A percentile compares a stretch with the other conserved stretches of the same genome.
phyloP scores from a whole-genome alignment of 495 filamentous ascomycete genomes.

The Recurvomyces mirabilis region DNA sequence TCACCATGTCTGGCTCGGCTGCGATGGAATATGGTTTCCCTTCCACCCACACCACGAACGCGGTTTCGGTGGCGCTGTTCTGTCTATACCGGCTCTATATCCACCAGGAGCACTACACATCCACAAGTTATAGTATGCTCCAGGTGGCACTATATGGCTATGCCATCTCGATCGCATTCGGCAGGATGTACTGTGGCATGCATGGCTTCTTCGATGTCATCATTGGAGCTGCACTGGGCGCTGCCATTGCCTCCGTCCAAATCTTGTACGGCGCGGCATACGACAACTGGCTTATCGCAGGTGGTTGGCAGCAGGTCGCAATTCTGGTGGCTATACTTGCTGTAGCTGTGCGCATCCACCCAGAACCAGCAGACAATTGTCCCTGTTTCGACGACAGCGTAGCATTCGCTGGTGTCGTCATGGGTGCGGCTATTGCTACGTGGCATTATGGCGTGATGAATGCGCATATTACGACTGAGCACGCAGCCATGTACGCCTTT shows the following conservation, averaged over 20 bases:
- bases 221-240: slow-evolving; percentile 64
- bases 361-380: slow-evolving; percentile 92
- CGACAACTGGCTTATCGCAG: slow-evolving; percentile 53
- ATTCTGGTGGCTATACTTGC: slow-evolving; percentile 54
- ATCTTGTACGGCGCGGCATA: slow-evolving; percentile 56
- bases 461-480: slow-evolving; percentile 33
- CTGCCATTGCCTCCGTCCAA: slow-evolving; percentile 54
- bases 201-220: slow-evolving; percentile 90
- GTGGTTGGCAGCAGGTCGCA: slow-evolving; percentile 45
- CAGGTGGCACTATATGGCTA: slow-evolving; percentile 50
- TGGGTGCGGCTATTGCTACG: slow-evolving; percentile 65
- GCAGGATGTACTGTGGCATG: slow-evolving; percentile 94
- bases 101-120: slow-evolving; percentile 47
- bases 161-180: slow-evolving; percentile 77
- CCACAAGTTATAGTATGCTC: slow-evolving; percentile 43
- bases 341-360: slow-evolving; percentile 74
- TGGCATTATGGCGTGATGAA: slow-evolving; percentile 68
- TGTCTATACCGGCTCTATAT: no score
- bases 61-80: slow-evolving; percentile 87
- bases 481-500: slow-evolving; percentile 34
- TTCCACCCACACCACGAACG: slow-evolving; percentile 93
- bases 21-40: slow-evolving; percentile 96
- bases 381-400: slow-evolving; percentile 97
- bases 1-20: slow-evolving; percentile 91
- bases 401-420: slow-evolving; percentile 77